Base-by-base conservation (phyloP, 306 rosid species). In the Carpinus viminea region DNA sequence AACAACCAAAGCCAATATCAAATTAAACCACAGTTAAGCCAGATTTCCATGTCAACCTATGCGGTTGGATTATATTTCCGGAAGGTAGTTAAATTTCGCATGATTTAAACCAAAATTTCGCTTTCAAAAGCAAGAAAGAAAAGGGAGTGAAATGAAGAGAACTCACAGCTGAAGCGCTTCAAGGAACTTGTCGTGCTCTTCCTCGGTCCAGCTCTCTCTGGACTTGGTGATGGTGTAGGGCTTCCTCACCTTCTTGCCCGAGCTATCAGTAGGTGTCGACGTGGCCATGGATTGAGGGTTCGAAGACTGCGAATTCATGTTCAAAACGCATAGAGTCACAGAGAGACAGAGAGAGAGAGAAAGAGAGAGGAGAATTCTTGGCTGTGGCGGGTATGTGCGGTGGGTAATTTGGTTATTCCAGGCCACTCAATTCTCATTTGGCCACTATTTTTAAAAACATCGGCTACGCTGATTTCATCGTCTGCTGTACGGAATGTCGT, bases 141-240 rank as follows among this genome's bases (percentile, higher is more conserved):
- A 26, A 12, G 7, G n/a, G 55, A 68, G 62, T 31, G 28, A 8
- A 28, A 4, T 24, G 13, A 15, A 15, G 21, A 34, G 60, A 55
- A 85, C 92, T 81, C 12, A 93, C 98, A 92, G 83, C 74, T 93
- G 97, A 76, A 93, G 98, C 81, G 98, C 97, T 89, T 93, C 98
- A 1, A 93, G 97, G 82, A 93, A 93, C 88, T 92, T 93, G 86
- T 93, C 97, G 70, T 93, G 97, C 73, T 93, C 98, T 85, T 93
- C 96, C 9, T 93, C 97, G 12, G 97, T 89, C 98, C 97, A 93
- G 87, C 98, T 93, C 76, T 93, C 96, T 72, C 98, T 92, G 41
- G 98, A 93, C 91, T 93, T 93, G 76, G 98, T 93, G 68, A 93
- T 93, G 54, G 98, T 93, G 80, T 93, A 93, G 8, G 98, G 97